These are phyloP conservation scores for Crithidia bombi DNA, from an alignment of 208 protist genomes.

Conservation along the genomic window DNA sequence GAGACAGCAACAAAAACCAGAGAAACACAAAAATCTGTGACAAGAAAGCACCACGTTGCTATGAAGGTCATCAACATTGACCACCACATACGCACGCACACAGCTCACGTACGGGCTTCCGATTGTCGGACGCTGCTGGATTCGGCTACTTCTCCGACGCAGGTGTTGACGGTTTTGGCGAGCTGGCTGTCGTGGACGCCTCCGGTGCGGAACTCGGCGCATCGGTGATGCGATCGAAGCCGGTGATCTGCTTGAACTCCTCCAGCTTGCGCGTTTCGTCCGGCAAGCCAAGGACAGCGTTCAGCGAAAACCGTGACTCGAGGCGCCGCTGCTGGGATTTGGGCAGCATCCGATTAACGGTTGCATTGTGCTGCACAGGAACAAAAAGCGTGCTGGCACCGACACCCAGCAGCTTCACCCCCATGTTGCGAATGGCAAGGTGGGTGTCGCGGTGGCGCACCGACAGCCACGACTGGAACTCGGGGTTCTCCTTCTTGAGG, in stretches of 20 bases:
- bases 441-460: conserved; percentile 77
- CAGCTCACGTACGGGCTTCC: too few relatives aligned
- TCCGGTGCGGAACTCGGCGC: not conserved
- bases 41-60: too few relatives aligned
- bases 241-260: conserved; percentile 84
- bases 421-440: conserved; percentile 83
- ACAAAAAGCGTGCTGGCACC: conserved; percentile 86
- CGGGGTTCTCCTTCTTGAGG: conserved; percentile 84
- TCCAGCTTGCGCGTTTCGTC: conserved; percentile 82
- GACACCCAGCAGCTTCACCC: conserved; percentile 82
- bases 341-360: conserved; percentile 85
- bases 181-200: not conserved
- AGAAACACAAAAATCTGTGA: too few relatives aligned
- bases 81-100: too few relatives aligned
- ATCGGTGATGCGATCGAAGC: conserved; percentile 34
- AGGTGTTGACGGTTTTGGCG: not conserved
- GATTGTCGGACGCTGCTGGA: too few relatives aligned
- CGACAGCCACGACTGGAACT: conserved; percentile 90
- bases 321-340: conserved; percentile 84
- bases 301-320: conserved; percentile 77
- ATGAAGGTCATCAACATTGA: too few relatives aligned
- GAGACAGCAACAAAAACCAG: too few relatives aligned
- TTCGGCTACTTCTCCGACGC: conserved; percentile 2
- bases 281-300: conserved; percentile 75
- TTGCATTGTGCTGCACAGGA: conserved; percentile 75